These are phyloP conservation scores for Russula brevipes DNA, from an alignment of 768 basidiomycete genomes.

Conservation along the genomic window DNA sequence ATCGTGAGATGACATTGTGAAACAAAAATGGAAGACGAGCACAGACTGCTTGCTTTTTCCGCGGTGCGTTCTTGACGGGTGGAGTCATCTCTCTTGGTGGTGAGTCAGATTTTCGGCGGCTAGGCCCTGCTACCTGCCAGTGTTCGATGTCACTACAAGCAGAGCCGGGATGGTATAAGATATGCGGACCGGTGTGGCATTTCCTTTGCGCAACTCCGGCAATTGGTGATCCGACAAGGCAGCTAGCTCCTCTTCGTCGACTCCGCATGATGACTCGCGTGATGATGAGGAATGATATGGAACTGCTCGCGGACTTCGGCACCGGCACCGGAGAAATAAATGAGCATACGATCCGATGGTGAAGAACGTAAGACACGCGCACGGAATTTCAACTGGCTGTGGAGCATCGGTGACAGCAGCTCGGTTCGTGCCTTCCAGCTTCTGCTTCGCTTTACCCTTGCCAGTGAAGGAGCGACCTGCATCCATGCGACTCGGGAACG, in stretches of 20 bases:
- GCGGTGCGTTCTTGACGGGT: not conserved
- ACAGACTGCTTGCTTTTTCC: constrained; percentile 11
- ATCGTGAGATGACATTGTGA: not conserved
- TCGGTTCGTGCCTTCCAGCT: not conserved
- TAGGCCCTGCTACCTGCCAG: not conserved
- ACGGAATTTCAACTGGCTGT: not conserved
- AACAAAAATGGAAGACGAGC: not conserved
- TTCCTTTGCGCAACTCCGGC: not conserved
- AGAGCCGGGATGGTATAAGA: not conserved
- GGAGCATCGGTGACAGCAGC: not conserved
- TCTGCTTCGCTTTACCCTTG: constrained; percentile 16
- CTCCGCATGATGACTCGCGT: not conserved
- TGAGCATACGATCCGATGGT: not conserved
- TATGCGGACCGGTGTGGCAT: not conserved
- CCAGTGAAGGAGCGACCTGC: constrained; percentile 13
- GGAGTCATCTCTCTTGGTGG: not conserved
- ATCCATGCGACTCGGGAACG: constrained; percentile 21
- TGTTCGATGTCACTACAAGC: not conserved
- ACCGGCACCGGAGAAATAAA: not conserved
- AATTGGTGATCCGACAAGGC: not conserved
- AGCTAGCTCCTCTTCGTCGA: not conserved
- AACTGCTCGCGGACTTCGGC: not conserved
- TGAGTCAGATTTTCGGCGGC: not conserved
- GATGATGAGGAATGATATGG: constrained; percentile 2
- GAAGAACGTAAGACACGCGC: not conserved